Base-by-base conservation (phyloP, 768 basidiomycete genomes). In the Xerocomellus chrysenteron region DNA sequence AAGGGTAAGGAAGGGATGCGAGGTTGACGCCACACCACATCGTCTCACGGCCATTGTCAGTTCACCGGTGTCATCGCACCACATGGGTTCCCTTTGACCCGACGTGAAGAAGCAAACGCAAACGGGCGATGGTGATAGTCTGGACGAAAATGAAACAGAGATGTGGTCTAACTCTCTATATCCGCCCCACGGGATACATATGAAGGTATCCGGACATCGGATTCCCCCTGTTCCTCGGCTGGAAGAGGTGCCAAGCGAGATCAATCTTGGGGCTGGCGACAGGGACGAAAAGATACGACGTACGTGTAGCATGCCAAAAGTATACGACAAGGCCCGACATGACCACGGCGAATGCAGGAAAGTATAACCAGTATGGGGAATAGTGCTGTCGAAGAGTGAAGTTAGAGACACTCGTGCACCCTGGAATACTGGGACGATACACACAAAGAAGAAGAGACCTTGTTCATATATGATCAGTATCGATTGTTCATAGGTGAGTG, bases 281-380 rank as follows among this genome's bases (percentile, higher is more conserved):
- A 16, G 37, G 37, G 26, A 19, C 11, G 40, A 16, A 43, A n/a
- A 39, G 50, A 26, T 8, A 10, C 3, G 36, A 80, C 91, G 57
- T 74, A 92, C 90, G 92, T 41, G 86, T 85, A 4, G 86, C 82
- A 65, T 81, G 75, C 90, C 92, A 94, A 76, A 94, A 94, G 73
- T 94, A 94, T 21, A 85, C 80, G 63, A 94, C 75, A 2, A 94
- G 80, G 2, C 92, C 92, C 19, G 72, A 46, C 46, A 94, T 75
- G 58, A 92, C 83, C 39, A 92, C 76, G 0, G 70, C 80, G 65
- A 88, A 94, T 1, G 92, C 82, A 54, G 86, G 75, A 74, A 94
- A 94, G 77, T 94, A 94, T 9, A 94, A 76, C 91, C 92, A 94
- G 74, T 84, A 94, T 16, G 92, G 92, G 43, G 74, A 71, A 73